Percentiles rank a stretch among this genome's conserved stretches.
phyloP scores from a whole-genome alignment of 2,329 filamentous ascomycete species.

The Myrmaecium sp. region DNA sequence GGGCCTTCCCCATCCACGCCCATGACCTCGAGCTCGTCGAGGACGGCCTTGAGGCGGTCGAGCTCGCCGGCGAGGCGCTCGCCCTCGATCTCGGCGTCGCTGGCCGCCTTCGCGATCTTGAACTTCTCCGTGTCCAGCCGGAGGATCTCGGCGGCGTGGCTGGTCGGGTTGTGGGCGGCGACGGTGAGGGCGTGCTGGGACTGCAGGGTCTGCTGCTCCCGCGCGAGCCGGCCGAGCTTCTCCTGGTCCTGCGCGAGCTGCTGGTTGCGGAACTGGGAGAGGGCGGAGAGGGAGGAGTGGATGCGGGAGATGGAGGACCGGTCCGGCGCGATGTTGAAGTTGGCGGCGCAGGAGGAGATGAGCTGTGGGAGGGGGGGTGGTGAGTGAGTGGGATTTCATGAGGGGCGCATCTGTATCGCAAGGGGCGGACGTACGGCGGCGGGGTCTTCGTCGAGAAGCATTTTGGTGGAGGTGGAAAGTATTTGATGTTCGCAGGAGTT shows the following conservation, averaged over 20 bases:
- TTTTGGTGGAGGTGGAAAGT: slow-evolving; percentile 38
- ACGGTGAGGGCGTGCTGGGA: slow-evolving; percentile 65
- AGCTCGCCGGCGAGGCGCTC: slow-evolving; percentile 72
- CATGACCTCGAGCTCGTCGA: slow-evolving; percentile 74
- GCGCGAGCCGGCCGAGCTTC: slow-evolving; percentile 41
- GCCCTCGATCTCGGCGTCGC: slow-evolving; percentile 83
- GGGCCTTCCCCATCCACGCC: slow-evolving; percentile 59
- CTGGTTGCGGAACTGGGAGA: slow-evolving; percentile 69
- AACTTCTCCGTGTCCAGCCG: slow-evolving; percentile 88
- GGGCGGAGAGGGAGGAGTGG: slow-evolving; percentile 62
- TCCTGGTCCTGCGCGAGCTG: slow-evolving; percentile 35
- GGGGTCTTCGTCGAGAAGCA: slow-evolving; percentile 91
- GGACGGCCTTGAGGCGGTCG: slow-evolving; percentile 53
- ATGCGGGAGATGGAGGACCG: slow-evolving; percentile 71
- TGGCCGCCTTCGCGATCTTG: slow-evolving; percentile 77
- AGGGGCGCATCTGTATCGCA: slow-evolving; percentile 2
- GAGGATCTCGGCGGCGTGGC: slow-evolving; percentile 71
- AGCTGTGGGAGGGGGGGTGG: slow-evolving; percentile 36
- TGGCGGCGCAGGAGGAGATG: slow-evolving; percentile 77
- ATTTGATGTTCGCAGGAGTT: too few relatives aligned
- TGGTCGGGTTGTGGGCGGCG: slow-evolving; percentile 55
- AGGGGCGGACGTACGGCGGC: slow-evolving; percentile 45
- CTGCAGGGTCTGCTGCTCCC: slow-evolving; percentile 56
- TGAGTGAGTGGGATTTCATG: slow-evolving; percentile 7
- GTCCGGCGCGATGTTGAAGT: slow-evolving; percentile 90